These are phyloP conservation scores for Diplodia sapinea DNA, from an alignment of 2,329 filamentous ascomycete genomes.

Conservation along the genomic window DNA sequence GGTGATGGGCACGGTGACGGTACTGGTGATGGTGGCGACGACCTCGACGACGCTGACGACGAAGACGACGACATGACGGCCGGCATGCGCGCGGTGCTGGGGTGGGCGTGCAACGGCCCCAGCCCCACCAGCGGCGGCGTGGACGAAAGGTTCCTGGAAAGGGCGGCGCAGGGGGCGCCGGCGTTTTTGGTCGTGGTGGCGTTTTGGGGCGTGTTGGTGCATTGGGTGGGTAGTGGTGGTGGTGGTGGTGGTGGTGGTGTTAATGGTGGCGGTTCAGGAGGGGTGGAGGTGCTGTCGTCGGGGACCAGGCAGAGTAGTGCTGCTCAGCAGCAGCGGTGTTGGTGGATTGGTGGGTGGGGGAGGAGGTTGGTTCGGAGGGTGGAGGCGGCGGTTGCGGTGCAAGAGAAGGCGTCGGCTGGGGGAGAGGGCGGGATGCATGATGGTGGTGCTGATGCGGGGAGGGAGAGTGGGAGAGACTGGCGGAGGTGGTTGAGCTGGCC, in stretches of 20 bases:
- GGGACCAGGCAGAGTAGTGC: neutral
- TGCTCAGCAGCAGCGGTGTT: neutral
- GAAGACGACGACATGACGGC: neutral
- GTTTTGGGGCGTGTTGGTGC: slow-evolving; percentile 23
- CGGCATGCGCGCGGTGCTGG: neutral
- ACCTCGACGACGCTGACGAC: too few relatives aligned
- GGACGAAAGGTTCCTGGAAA: neutral
- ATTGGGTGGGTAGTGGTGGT: slow-evolving; percentile 5
- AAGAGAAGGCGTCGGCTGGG: neutral
- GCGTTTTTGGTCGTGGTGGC: slow-evolving; percentile 27
- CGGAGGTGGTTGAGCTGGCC: slow-evolving; percentile 31
- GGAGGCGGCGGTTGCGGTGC: slow-evolving; percentile 1
- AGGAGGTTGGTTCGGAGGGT: slow-evolving; percentile 23
- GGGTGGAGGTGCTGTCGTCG: neutral
- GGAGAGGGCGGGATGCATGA: neutral
- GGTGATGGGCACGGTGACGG: neutral
- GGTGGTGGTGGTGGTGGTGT: too few relatives aligned
- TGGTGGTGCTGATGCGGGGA: neutral
- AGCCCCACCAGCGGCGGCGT: neutral
- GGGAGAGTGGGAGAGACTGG: slow-evolving; percentile 1
- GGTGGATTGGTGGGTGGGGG: slow-evolving; percentile 29
- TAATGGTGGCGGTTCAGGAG: neutral
- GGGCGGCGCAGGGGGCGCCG: neutral
- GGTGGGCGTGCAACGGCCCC: neutral
- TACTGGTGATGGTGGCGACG: neutral